Conservation (phyloP, 805 yeast genomes). For the Suhomyces pyralidae region DNA sequence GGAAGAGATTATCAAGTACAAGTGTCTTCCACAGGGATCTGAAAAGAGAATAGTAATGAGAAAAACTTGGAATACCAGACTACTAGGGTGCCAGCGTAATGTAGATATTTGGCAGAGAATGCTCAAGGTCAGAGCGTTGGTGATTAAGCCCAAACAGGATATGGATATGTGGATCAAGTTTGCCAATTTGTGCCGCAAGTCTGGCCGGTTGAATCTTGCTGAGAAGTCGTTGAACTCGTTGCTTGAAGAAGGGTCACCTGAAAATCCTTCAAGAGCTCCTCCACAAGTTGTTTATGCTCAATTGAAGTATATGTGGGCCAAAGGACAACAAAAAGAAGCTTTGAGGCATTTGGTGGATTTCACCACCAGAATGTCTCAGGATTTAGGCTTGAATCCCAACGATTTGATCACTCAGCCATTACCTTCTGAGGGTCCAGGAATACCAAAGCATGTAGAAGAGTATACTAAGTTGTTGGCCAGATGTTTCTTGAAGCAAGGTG, state of each 20-base stretch:
- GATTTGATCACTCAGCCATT: constrained; percentile 84
- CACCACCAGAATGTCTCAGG: constrained; percentile 86
- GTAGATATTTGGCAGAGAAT: constrained; percentile 99
- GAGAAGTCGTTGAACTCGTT: constrained; percentile 84
- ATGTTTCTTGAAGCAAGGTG: constrained; percentile 96
- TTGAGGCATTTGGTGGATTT: constrained; percentile 81
- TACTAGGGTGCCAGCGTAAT: constrained; percentile 91
- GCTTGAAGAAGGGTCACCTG: constrained; percentile 68
- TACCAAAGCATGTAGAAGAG: constrained; percentile 72
- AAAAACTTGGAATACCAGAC: constrained; percentile 89
- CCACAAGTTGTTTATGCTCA: constrained; percentile 98
- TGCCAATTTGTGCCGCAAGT: constrained; percentile 92
- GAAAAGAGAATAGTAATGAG: constrained; percentile 76
- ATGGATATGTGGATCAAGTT: constrained; percentile 98
- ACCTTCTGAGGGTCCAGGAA: constrained; percentile 70
- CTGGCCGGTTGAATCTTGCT: constrained; percentile 88
- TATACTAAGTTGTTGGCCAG: constrained; percentile 85
- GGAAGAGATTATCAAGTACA: constrained; percentile 90
- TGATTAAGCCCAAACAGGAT: constrained; percentile 91
- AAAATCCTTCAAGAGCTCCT: constrained; percentile 72
- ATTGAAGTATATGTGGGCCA: constrained; percentile 94
- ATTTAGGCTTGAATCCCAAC: constrained; percentile 80
- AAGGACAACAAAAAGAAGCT: constrained; percentile 85
- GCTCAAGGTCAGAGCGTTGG: constrained; percentile 88
- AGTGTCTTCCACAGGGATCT: constrained; percentile 77